A percentile compares a stretch with the other conserved stretches of the same genome.
phyloP scores from a whole-genome alignment of 2,329 filamentous ascomycete species.

The Trichophyton mentagrophytes region DNA sequence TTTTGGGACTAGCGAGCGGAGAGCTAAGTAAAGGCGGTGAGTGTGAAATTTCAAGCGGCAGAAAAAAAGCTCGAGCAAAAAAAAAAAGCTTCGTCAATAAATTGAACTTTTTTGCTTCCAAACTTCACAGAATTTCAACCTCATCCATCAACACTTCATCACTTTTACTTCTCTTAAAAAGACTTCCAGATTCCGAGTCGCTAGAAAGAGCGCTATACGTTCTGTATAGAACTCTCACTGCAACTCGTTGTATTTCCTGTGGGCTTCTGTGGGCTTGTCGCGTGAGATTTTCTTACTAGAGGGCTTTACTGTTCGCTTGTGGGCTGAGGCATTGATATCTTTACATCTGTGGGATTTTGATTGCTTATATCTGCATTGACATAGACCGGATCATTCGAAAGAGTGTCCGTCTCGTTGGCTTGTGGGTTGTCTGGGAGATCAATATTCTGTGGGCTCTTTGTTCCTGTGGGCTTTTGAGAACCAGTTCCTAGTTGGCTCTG shows the following conservation, averaged over 20 bases:
- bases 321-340: slow-evolving; percentile 33
- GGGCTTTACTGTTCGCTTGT: slow-evolving; percentile 20
- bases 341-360: slow-evolving; percentile 2
- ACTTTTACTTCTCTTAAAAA: slow-evolving; percentile 8
- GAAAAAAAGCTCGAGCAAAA: slow-evolving; percentile 14
- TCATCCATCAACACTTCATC: neutral
- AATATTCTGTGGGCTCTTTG: slow-evolving; percentile 12
- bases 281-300: slow-evolving; percentile 24
- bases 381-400: slow-evolving; percentile 27
- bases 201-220: neutral
- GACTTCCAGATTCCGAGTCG: slow-evolving; percentile 23
- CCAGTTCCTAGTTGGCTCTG: slow-evolving; percentile 5
- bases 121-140: neutral
- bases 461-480: slow-evolving; percentile 9
- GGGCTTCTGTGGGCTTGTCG: slow-evolving; percentile 30
- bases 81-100: slow-evolving; percentile 1
- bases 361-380: slow-evolving; percentile 1
- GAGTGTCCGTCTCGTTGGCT: slow-evolving; percentile 2
- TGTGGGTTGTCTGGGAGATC: neutral
- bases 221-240: slow-evolving; percentile 14
- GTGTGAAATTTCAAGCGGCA: slow-evolving; percentile 1
- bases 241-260: slow-evolving; percentile 18
- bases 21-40: slow-evolving; percentile 20
- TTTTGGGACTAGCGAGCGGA: neutral
- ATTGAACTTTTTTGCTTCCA: neutral